Conservation (phyloP, 495 filamentous ascomycete species). For the Trichoderma orchidacearum region DNA sequence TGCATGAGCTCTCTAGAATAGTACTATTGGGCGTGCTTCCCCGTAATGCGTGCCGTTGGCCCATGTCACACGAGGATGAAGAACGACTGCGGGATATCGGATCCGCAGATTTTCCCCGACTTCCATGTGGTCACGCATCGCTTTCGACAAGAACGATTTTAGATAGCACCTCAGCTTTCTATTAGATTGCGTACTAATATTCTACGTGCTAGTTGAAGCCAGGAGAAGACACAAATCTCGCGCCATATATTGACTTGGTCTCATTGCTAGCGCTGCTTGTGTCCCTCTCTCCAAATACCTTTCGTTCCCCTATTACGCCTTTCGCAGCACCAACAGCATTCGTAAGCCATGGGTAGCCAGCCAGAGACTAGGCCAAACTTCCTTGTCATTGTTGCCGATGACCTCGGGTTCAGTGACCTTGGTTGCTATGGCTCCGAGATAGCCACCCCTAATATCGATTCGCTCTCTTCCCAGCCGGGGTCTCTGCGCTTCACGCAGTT, state of each 20-base stretch:
- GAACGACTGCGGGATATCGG: background rate
- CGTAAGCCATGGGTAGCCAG: slow-evolving; percentile 7
- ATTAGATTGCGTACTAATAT: too few relatives aligned
- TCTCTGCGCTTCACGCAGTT: slow-evolving; percentile 44
- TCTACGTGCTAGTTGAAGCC: too few relatives aligned
- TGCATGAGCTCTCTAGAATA: too few relatives aligned
- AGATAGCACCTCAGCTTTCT: background rate
- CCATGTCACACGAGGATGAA: background rate
- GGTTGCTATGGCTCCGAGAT: slow-evolving; percentile 51
- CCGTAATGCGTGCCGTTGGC: background rate
- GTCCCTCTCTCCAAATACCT: background rate
- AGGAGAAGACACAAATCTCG: too few relatives aligned
- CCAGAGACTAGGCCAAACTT: slow-evolving; percentile 36
- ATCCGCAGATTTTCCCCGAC: background rate
- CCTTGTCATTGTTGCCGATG: slow-evolving; percentile 48
- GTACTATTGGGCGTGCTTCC: too few relatives aligned
- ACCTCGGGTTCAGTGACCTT: slow-evolving; percentile 50
- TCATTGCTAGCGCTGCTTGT: background rate
- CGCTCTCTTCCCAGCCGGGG: slow-evolving; percentile 34
- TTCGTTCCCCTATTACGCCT: background rate
- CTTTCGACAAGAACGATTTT: background rate
- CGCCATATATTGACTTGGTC: background rate
- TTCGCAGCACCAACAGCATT: background rate
- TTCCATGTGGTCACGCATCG: background rate
- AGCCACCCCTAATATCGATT: slow-evolving; percentile 45